Percentiles rank a stretch among this genome's conserved stretches.
Evolutionary conservation across 768 basidiomycete species (phyloP).

Genomic region (Ephemerocybe angulata): DNA sequence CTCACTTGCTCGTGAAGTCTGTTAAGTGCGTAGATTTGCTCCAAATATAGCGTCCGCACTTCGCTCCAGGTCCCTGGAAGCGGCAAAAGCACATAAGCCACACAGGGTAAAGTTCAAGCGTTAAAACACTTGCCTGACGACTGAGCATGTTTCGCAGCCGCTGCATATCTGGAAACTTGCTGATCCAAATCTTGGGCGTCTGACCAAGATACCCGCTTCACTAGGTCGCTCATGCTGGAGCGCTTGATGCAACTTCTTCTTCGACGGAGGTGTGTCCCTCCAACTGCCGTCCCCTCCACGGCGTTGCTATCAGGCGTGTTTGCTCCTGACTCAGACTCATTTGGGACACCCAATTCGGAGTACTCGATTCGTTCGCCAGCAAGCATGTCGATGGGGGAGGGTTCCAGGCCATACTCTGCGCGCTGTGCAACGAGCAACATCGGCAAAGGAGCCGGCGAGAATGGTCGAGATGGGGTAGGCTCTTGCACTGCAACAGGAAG

Average conservation of each 20-base stretch:
- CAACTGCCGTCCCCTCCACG: neutral
- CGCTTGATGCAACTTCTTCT: slow-evolving; percentile 66
- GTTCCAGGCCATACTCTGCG: slow-evolving; percentile 26
- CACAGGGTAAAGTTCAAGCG: neutral
- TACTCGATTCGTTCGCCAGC: neutral
- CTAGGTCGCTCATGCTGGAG: slow-evolving; percentile 48
- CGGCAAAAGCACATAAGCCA: neutral
- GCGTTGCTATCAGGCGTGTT: neutral
- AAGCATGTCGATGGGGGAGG: neutral
- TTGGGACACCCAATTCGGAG: neutral
- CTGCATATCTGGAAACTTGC: slow-evolving; percentile 48
- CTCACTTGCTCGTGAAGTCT: slow-evolving; percentile 52
- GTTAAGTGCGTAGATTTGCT: slow-evolving; percentile 60
- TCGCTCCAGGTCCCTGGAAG: slow-evolving; percentile 58
- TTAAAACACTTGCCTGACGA: slow-evolving; percentile 28
- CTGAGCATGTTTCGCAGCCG: slow-evolving; percentile 37
- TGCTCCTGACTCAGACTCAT: neutral
- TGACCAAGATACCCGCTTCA: slow-evolving; percentile 74
- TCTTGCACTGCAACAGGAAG: slow-evolving; percentile 14
- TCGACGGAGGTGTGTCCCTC: slow-evolving; percentile 34
- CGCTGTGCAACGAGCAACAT: slow-evolving; percentile 36
- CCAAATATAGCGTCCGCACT: slow-evolving; percentile 52
- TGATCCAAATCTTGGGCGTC: slow-evolving; percentile 60
- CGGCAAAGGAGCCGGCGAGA: slow-evolving; percentile 41
- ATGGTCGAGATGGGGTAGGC: slow-evolving; percentile 17